Percentiles rank a stretch among this genome's conserved stretches.
phyloP scores from a whole-genome alignment of 495 filamentous ascomycete species.

The Elaphomyces granulatus region DNA sequence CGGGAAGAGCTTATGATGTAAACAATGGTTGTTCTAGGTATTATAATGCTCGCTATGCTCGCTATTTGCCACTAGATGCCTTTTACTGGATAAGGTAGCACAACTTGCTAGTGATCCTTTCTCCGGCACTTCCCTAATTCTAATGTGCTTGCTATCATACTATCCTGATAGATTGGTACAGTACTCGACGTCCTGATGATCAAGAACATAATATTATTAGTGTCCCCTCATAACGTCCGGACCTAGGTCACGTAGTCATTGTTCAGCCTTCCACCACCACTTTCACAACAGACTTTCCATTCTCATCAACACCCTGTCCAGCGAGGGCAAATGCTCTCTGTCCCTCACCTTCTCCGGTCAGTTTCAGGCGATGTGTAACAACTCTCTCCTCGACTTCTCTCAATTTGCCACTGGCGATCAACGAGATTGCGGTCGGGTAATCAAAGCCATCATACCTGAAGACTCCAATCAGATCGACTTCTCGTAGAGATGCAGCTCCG shows the following conservation, averaged over 20 bases:
- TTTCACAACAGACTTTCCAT: slow-evolving; percentile 69
- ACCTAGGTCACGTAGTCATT: too few species aligned
- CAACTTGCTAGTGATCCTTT: too few species aligned
- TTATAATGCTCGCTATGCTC: too few species aligned
- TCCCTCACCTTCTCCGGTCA: slow-evolving; percentile 42
- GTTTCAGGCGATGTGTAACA: slow-evolving; percentile 62
- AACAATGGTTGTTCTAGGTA: too few species aligned
- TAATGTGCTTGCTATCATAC: too few species aligned
- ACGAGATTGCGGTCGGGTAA: slow-evolving; percentile 64
- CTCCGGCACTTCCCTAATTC: too few species aligned
- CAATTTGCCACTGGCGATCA: slow-evolving; percentile 48
- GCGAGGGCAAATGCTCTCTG: slow-evolving; percentile 67
- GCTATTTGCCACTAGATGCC: too few species aligned
- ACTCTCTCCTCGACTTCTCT: slow-evolving; percentile 40
- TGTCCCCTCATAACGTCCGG: too few species aligned
- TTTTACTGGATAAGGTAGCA: too few species aligned
- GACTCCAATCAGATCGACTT: slow-evolving; percentile 85
- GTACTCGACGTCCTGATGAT: too few species aligned
- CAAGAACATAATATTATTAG: neutral
- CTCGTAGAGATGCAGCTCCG: slow-evolving; percentile 68
- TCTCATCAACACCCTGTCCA: slow-evolving; percentile 61
- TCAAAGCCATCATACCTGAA: slow-evolving; percentile 77
- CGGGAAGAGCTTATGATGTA: too few species aligned
- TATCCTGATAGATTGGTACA: too few species aligned
- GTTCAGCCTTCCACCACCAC: slow-evolving; percentile 54